Percentiles rank a stretch among this genome's conserved stretches.
Evolutionary conservation across 2,329 filamentous ascomycete genomes (phyloP).

Genomic region (Pseudogymnoascus sp.): DNA sequence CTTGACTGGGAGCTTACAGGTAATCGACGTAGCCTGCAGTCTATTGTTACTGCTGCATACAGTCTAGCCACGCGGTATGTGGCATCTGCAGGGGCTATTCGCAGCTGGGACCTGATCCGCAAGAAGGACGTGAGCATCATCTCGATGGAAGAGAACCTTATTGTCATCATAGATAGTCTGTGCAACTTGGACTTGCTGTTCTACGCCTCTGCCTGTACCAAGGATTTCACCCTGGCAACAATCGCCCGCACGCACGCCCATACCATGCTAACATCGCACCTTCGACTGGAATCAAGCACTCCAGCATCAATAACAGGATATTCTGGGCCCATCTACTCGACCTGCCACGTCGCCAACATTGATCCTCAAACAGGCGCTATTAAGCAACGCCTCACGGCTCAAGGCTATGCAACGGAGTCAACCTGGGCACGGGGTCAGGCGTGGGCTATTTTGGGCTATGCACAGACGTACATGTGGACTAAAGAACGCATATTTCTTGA

Average conservation of each 20-base stretch:
- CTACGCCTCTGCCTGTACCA: constrained; percentile 30
- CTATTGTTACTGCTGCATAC: constrained; percentile 35
- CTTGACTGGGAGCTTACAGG: constrained; percentile 39
- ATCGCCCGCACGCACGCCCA: constrained; percentile 34
- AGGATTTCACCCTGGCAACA: constrained; percentile 23
- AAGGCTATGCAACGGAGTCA: constrained; percentile 31
- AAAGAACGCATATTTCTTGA: constrained; percentile 32
- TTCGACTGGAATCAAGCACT: constrained; percentile 28
- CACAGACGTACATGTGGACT: constrained; percentile 40
- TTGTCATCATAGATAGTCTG: constrained; percentile 36
- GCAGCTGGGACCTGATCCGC: constrained; percentile 38
- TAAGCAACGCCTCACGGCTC: constrained; percentile 31
- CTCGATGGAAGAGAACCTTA: constrained; percentile 25
- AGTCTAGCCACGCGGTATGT: constrained; percentile 37
- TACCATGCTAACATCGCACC: constrained; percentile 32
- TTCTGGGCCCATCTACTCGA: constrained; percentile 18
- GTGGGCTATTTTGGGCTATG: constrained; percentile 41
- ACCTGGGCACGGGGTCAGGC: constrained; percentile 39
- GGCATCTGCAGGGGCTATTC: constrained; percentile 33
- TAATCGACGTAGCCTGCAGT: constrained; percentile 30
- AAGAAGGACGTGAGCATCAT: constrained; percentile 26
- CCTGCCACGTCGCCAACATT: constrained; percentile 34
- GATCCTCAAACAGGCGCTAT: constrained; percentile 28
- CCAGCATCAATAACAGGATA: constrained; percentile 6
- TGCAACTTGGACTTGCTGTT: constrained; percentile 34